These are phyloP conservation scores for Paramyrothecium sp. DNA, from an alignment of 2,329 filamentous ascomycete species.

Conservation along the genomic window DNA sequence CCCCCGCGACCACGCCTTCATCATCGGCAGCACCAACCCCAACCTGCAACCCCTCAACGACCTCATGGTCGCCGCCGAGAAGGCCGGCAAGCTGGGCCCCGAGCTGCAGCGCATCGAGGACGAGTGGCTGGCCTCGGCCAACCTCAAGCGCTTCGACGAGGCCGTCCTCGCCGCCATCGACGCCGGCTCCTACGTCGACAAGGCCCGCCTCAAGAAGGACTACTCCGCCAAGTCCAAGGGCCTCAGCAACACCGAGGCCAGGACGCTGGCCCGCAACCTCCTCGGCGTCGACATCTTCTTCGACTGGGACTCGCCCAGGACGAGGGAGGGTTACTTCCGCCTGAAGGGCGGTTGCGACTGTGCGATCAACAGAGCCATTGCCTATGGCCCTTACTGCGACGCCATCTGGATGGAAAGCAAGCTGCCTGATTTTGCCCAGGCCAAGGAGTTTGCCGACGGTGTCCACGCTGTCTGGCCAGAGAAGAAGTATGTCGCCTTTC, in stretches of 20 bases:
- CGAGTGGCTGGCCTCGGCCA: conserved; percentile 75
- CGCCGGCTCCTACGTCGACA: conserved; percentile 64
- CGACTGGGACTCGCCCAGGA: conserved; percentile 93
- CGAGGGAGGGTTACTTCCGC: conserved; percentile 92
- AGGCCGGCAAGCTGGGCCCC: conserved; percentile 73
- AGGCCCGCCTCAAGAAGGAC: conserved; percentile 62
- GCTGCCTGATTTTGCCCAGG: conserved; percentile 86
- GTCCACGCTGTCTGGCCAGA: conserved; percentile 95
- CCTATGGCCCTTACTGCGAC: conserved; percentile 91
- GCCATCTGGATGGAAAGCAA: conserved; percentile 99
- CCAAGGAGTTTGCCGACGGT: conserved; percentile 87
- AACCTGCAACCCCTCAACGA: conserved; percentile 81
- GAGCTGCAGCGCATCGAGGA: conserved; percentile 92
- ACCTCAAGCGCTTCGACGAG: conserved; percentile 85
- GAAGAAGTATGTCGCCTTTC: conserved; percentile 69
- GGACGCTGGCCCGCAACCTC: conserved; percentile 73
- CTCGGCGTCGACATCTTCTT: conserved; percentile 83
- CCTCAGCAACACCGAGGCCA: conserved; percentile 81
- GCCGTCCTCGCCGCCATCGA: conserved; percentile 83
- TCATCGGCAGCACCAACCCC: conserved; percentile 85
- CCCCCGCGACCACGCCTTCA: conserved; percentile 90
- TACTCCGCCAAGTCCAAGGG: conserved; percentile 71
- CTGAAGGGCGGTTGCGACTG: conserved; percentile 89
- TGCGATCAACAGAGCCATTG: conserved; percentile 84
- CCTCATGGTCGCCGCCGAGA: conserved; percentile 85